These are phyloP conservation scores for Stentor coeruleus DNA, from an alignment of 73 alveolate species.

Conservation along the genomic window DNA sequence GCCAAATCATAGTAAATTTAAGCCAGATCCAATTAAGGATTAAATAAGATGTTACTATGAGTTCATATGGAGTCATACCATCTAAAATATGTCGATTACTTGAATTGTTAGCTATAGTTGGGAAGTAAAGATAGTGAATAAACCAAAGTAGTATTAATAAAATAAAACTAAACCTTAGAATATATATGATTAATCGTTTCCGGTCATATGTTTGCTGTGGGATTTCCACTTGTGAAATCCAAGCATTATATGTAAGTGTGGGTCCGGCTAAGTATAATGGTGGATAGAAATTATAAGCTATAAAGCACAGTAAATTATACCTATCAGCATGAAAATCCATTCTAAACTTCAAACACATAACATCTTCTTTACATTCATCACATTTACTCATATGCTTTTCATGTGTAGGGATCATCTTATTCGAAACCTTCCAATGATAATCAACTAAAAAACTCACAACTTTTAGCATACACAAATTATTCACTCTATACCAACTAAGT, in stretches of 20 bases:
- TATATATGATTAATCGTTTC: constrained; percentile 3
- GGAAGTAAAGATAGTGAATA: neutral
- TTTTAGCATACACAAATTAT: neutral
- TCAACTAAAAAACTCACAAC: neutral
- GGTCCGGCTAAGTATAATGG: constrained; percentile 47
- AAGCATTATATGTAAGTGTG: constrained; percentile 34
- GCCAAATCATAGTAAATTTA: constrained; percentile 49
- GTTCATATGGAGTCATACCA: neutral
- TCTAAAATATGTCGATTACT: constrained; percentile 1
- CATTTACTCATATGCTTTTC: neutral
- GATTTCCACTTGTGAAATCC: constrained; percentile 31
- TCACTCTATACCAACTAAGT: neutral
- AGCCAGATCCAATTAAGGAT: constrained; percentile 42
- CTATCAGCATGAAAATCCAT: neutral
- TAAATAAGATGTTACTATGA: neutral
- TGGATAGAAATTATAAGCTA: constrained; percentile 37
- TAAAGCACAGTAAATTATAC: constrained; percentile 59
- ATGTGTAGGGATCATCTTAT: too few species aligned
- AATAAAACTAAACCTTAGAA: neutral
- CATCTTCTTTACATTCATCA: neutral
- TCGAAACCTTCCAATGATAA: neutral
- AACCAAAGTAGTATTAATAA: neutral
- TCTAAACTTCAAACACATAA: neutral
- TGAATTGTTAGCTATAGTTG: constrained; percentile 20
- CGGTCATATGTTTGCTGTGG: neutral